Evolutionary conservation across 345 rosid genomes (phyloP).

Genomic region (Salix caprea): DNA sequence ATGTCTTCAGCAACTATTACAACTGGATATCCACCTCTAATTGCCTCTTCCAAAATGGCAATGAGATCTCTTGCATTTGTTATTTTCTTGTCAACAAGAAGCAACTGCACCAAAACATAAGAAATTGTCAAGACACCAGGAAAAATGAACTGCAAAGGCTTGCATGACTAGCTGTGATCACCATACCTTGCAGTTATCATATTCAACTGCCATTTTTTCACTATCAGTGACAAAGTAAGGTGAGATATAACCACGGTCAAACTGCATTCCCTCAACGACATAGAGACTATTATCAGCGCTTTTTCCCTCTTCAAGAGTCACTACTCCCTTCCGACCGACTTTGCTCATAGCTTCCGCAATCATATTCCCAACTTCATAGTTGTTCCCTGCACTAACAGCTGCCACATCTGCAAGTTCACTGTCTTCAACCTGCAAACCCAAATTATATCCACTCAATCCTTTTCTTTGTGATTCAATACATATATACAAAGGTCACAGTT

Average conservation of each 20-base stretch:
- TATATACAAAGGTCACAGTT: not conserved
- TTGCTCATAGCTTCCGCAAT: slow-evolving; percentile 97
- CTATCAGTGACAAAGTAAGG: slow-evolving; percentile 97
- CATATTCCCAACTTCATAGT: slow-evolving; percentile 86
- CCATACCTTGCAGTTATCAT: slow-evolving; percentile 88
- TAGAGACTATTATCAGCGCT: slow-evolving; percentile 94
- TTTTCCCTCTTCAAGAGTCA: slow-evolving; percentile 97
- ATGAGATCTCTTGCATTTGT: slow-evolving; percentile 95
- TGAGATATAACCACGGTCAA: slow-evolving; percentile 96
- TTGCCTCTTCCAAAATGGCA: slow-evolving; percentile 81
- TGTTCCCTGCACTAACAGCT: slow-evolving; percentile 98
- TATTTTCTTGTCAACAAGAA: slow-evolving; percentile 93
- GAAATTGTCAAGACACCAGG: not conserved
- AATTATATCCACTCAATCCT: not conserved
- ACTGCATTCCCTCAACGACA: slow-evolving; percentile 99
- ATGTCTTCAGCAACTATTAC: slow-evolving; percentile 87
- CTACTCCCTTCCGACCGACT: slow-evolving; percentile 96
- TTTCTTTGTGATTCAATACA: not conserved
- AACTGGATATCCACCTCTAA: slow-evolving; percentile 70
- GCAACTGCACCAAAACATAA: slow-evolving; percentile 56
- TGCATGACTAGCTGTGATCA: not conserved
- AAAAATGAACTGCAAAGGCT: not conserved
- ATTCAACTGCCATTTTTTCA: slow-evolving; percentile 97
- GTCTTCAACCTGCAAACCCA: slow-evolving; percentile 74
- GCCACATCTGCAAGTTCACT: slow-evolving; percentile 99